These are phyloP conservation scores for Metschnikowia lachancei DNA, from an alignment of 805 yeast species.

Conservation along the genomic window DNA sequence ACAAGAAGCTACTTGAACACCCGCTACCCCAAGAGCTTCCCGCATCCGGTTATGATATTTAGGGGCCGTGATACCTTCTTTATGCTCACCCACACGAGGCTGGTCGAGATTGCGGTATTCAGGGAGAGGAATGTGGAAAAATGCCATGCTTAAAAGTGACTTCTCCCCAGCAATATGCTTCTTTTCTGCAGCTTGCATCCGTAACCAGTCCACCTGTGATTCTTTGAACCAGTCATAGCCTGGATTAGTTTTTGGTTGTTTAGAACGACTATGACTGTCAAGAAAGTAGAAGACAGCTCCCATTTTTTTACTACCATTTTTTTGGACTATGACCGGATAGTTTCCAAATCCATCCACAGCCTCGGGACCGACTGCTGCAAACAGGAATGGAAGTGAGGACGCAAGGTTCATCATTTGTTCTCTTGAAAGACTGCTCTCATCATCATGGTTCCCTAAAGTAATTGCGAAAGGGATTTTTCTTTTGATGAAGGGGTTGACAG, in stretches of 20 bases:
- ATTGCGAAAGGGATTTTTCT: slow-evolving; percentile 79
- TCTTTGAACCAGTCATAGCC: slow-evolving; percentile 88
- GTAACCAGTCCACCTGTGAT: slow-evolving; percentile 60
- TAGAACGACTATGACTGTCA: slow-evolving; percentile 80
- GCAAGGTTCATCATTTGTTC: slow-evolving; percentile 58
- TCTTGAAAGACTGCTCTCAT: slow-evolving; percentile 70
- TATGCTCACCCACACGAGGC: slow-evolving; percentile 56
- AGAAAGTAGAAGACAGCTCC: slow-evolving; percentile 67
- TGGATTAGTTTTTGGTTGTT: slow-evolving; percentile 59
- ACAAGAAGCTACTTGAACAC: slow-evolving; percentile 71
- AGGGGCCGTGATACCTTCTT: slow-evolving; percentile 82
- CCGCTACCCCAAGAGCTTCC: slow-evolving; percentile 54
- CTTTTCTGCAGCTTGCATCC: slow-evolving; percentile 24
- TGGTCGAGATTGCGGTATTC: slow-evolving; percentile 60
- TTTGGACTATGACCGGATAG: slow-evolving; percentile 52
- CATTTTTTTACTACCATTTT: slow-evolving; percentile 31
- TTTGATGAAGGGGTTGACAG: slow-evolving; percentile 62
- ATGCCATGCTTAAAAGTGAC: slow-evolving; percentile 72
- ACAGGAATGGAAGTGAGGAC: slow-evolving; percentile 61
- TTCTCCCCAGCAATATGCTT: slow-evolving; percentile 23
- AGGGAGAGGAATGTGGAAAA: slow-evolving; percentile 91
- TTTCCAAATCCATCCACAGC: slow-evolving; percentile 83
- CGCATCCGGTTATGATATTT: slow-evolving; percentile 65
- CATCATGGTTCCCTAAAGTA: slow-evolving; percentile 92
- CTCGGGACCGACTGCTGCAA: slow-evolving; percentile 60